Percentiles rank a stretch among this genome's conserved stretches.
phyloP scores from a whole-genome alignment of 1,139 yeast species.

The Candida pseudoviswanathii region DNA sequence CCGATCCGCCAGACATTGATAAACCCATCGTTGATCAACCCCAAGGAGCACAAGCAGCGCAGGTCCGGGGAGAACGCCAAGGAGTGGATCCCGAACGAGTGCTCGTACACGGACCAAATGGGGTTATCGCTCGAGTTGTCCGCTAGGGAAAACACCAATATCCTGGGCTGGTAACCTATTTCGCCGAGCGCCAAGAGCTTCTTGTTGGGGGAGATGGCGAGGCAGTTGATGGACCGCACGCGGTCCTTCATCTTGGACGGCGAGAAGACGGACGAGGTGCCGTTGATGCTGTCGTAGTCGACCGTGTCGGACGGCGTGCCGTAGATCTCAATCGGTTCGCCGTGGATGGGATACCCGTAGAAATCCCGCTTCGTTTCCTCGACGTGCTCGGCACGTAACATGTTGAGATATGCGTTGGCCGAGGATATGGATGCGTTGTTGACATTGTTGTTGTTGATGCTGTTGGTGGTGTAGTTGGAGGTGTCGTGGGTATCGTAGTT shows the following conservation, averaged over 20 bases:
- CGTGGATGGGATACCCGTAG: slow-evolving; percentile 33
- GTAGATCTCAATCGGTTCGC: slow-evolving; percentile 28
- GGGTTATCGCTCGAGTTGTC: slow-evolving; percentile 49
- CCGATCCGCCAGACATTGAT: slow-evolving; percentile 57
- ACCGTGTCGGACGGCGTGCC: slow-evolving; percentile 17
- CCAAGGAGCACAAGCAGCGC: slow-evolving; percentile 56
- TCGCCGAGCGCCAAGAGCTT: slow-evolving; percentile 66
- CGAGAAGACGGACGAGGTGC: slow-evolving; percentile 15
- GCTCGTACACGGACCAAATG: slow-evolving; percentile 56
- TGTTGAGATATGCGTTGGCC: slow-evolving; percentile 36
- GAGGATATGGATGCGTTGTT: slow-evolving; percentile 12
- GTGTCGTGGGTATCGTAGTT: background rate
- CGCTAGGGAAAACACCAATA: slow-evolving; percentile 60
- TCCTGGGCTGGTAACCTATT: slow-evolving; percentile 64
- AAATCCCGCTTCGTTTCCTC: slow-evolving; percentile 26
- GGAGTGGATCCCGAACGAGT: slow-evolving; percentile 60
- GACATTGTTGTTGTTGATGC: background rate
- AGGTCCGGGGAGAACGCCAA: slow-evolving; percentile 64
- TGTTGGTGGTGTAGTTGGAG: background rate
- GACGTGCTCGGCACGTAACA: slow-evolving; percentile 20
- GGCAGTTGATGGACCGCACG: slow-evolving; percentile 55
- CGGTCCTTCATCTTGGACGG: slow-evolving; percentile 44
- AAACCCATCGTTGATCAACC: slow-evolving; percentile 66
- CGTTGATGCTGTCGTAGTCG: slow-evolving; percentile 8
- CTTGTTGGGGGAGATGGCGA: slow-evolving; percentile 57